Base-by-base conservation (phyloP, 768 basidiomycete species). In the Amanita molliuscula region DNA sequence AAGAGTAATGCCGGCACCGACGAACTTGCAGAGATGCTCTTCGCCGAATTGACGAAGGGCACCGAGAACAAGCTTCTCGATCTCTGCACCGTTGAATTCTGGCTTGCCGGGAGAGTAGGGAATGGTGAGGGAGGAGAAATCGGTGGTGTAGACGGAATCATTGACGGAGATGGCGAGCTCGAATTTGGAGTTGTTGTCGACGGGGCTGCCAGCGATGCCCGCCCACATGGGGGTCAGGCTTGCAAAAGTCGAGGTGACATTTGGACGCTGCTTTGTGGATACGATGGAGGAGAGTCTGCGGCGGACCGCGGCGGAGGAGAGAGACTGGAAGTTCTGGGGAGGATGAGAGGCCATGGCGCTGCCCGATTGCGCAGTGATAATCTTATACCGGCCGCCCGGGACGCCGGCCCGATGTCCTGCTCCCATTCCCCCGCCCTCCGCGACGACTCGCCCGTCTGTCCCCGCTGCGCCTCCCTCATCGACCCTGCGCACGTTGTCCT, bases 181-280 rank as follows among this genome's bases (percentile, higher is more conserved):
- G 52, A 75, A 80, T 50, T 75, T 67, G 45, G 73, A 75, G 50
- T 75, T 77, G 59, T 79, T 77, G 60, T 80, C 74, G 60, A 81
- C 62, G 43, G 79, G 61, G 20, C 67, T 68, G 35, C 84, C 85
- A 3, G 86, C 82, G 44, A 89, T 73, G 58, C 85, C 88, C 53
- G 82, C 85, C 87, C 88, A 91, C 88, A 91, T 88, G 18, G 88
- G 84, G 52, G 78, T 81, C 56, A 88, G 74, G 56, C 78, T 82
- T 53, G 82, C 70, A 62, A 74, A 84, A 20, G 74, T 69, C 16
- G 73, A 67, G 25, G 66, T 59, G 52, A 79, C 67, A 67, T 76
- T 71, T 46, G 84, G 85, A 62, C 68, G 76, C 58, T 71, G 58
- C 41, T 62, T 69, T 5, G 66, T 63, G 42, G 69, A 58, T 50